Evolutionary conservation across 2,329 filamentous ascomycete species (phyloP).

Genomic region (Pseudogymnoascus sp.): DNA sequence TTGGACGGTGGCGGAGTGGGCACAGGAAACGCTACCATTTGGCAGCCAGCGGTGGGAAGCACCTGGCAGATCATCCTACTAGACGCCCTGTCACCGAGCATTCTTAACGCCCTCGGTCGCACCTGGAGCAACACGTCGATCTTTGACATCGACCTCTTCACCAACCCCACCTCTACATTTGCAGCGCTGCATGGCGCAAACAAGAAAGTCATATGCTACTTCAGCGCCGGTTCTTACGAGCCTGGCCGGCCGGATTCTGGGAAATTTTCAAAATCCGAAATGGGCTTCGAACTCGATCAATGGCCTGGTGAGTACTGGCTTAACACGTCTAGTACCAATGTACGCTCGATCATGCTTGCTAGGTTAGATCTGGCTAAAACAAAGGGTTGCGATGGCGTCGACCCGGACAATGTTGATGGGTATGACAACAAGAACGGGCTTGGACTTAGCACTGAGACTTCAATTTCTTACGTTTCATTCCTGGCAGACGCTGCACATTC

Average conservation of each 20-base stretch:
- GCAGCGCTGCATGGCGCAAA: slow-evolving; percentile 41
- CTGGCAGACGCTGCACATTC: slow-evolving; percentile 49
- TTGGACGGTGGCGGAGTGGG: too few relatives aligned
- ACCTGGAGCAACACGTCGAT: slow-evolving; percentile 19
- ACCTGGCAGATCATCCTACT: slow-evolving; percentile 58
- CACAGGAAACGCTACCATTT: slow-evolving; percentile 29
- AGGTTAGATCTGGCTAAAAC: slow-evolving; percentile 52
- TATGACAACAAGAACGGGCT: slow-evolving; percentile 61
- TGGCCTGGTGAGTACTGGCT: slow-evolving; percentile 66
- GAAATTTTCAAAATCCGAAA: slow-evolving; percentile 48
- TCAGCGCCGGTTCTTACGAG: slow-evolving; percentile 64
- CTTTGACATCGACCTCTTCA: slow-evolving; percentile 50
- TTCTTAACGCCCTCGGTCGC: too few relatives aligned
- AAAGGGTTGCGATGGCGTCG: slow-evolving; percentile 63
- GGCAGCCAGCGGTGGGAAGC: slow-evolving; percentile 47
- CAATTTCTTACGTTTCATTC: too few relatives aligned
- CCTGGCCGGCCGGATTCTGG: slow-evolving; percentile 51
- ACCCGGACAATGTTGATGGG: slow-evolving; percentile 66
- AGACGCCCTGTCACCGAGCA: slow-evolving; percentile 30
- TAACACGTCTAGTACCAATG: slow-evolving; percentile 48
- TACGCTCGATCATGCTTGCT: slow-evolving; percentile 59
- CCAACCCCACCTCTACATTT: slow-evolving; percentile 44
- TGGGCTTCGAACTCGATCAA: slow-evolving; percentile 52
- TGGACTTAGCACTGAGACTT: slow-evolving; percentile 16
- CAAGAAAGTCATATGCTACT: slow-evolving; percentile 65